phyloP scores from a whole-genome alignment of 164 flowering plant species.

The Tinospora cordifolia region DNA sequence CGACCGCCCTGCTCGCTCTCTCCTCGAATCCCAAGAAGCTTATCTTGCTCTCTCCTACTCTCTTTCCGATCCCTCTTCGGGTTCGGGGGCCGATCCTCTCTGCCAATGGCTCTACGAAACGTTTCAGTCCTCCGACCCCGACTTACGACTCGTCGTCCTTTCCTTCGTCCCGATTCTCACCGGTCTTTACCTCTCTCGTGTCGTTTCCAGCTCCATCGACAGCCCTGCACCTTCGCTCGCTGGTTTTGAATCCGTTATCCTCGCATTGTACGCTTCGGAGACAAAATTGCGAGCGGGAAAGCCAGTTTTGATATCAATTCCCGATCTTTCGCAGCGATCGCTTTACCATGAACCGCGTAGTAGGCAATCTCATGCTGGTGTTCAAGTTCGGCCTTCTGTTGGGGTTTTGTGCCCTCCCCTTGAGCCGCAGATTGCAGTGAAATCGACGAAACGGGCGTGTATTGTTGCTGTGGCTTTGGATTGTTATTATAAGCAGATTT shows the following conservation, averaged over 20 bases:
- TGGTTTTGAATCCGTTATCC: slow-evolving; percentile 85
- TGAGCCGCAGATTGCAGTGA: slow-evolving; percentile 81
- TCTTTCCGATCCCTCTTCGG: slow-evolving; percentile 50
- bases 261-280: slow-evolving; percentile 61
- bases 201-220: slow-evolving; percentile 32
- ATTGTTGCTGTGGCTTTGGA: slow-evolving; percentile 70
- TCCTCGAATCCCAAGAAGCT: slow-evolving; percentile 52
- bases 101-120: slow-evolving; percentile 98
- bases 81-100: slow-evolving; percentile 77
- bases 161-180: slow-evolving; percentile 67
- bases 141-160: slow-evolving; percentile 81
- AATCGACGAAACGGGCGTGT: slow-evolving; percentile 73
- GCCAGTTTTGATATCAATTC: slow-evolving; percentile 51
- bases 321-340: slow-evolving; percentile 78
- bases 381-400: slow-evolving; percentile 19
- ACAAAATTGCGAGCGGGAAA: slow-evolving; percentile 64
- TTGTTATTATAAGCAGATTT: slow-evolving; percentile 65
- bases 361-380: slow-evolving; percentile 11
- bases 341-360: slow-evolving; percentile 64
- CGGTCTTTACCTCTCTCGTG: slow-evolving; percentile 64
- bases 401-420: slow-evolving; percentile 45
- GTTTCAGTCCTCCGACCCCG: slow-evolving; percentile 63
- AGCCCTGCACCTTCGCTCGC: slow-evolving; percentile 42
- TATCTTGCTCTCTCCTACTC: slow-evolving; percentile 48
- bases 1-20: slow-evolving; percentile 83